Base-by-base conservation (phyloP, 805 yeast genomes). In the Nakazawaea ishiwadae region DNA sequence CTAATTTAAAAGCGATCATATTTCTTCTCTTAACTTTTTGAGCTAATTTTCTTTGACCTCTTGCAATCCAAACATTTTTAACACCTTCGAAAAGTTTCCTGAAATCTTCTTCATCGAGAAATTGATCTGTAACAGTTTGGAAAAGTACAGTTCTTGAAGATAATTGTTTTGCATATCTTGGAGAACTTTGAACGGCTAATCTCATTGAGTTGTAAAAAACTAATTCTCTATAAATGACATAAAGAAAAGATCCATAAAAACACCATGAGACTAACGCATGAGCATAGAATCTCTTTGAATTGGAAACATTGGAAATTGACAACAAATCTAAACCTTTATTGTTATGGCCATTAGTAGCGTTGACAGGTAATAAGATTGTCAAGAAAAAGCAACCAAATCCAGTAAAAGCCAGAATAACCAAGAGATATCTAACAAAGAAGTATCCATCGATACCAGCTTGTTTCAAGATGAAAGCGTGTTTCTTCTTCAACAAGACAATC, bases 391-490 rank as follows among this genome's bases (percentile, higher is more conserved):
- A 59, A 4, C 86, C 84, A 33, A 78, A 63, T 1, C 79, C 68
- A 44, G 80, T 76, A 31, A 79, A 56, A 5, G 66, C 46, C 10
- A 75, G 65, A 48, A 87, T 65, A 28, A 84, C 53, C 37, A 75
- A 70, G 21, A 93, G 60, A 56, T 84, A 93, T 49, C 99, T 71
- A 47, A 89, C 63, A 59, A 90, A 91, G 56, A 93, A 81, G 65
- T 86, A 91, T 4, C 96, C 97, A 58, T 91, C 98, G n/a, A 91
- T 58, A 14, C 97, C 98, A 16, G 93, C 83, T 53, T 91, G 95
- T 49, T 82, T 80, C 45, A 91, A 77, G 42, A 90, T 70, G 54
- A 85, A 85, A 36, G 83, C 66, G 42, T 85, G 89, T 1, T 87
- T 77, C 54, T 84, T 81, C 36, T 72, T 63, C 37, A 85, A 51